A percentile compares a stretch with the other conserved stretches of the same genome.
Evolutionary conservation across 2,329 filamentous ascomycete genomes (phyloP).

Genomic region (Colletotrichum tanaceti): DNA sequence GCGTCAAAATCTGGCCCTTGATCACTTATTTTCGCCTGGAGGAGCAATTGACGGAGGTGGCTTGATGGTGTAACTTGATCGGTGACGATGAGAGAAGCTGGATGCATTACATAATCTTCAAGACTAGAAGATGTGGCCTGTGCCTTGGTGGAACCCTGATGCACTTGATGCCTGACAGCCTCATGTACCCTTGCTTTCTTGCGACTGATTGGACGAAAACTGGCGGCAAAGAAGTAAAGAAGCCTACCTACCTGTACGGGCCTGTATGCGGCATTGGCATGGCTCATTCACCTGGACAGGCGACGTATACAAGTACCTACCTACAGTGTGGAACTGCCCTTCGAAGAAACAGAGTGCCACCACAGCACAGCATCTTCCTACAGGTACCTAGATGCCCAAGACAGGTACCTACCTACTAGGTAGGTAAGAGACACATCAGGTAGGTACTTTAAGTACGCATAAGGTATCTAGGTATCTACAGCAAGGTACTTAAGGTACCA

Average conservation of each 20-base stretch:
- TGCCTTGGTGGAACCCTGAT: constrained; percentile 27
- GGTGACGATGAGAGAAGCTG: neutral
- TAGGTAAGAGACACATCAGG: neutral
- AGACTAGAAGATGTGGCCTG: constrained; percentile 22
- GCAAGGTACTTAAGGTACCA: too few relatives aligned
- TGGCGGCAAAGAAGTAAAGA: constrained; percentile 36
- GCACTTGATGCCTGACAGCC: constrained; percentile 34
- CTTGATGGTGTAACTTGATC: neutral
- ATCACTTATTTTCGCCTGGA: too few relatives aligned
- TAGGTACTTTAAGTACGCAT: too few relatives aligned
- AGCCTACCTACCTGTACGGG: too few relatives aligned
- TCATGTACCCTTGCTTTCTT: neutral
- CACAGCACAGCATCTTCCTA: neutral
- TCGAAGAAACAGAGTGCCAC: neutral
- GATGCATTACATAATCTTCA: constrained; percentile 22
- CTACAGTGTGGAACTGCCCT: neutral
- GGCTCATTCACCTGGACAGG: constrained; percentile 10
- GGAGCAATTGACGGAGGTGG: too few relatives aligned
- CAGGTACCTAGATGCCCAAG: too few relatives aligned
- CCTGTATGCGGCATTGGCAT: neutral
- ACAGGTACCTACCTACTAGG: too few relatives aligned
- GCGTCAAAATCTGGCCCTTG: too few relatives aligned
- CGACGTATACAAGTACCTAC: too few relatives aligned
- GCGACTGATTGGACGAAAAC: constrained; percentile 22
- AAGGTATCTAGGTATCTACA: too few relatives aligned